A percentile compares a stretch with the other conserved stretches of the same genome.
phyloP scores from a whole-genome alignment of 352 stramenopile species.

The Blastocystis sp. region DNA sequence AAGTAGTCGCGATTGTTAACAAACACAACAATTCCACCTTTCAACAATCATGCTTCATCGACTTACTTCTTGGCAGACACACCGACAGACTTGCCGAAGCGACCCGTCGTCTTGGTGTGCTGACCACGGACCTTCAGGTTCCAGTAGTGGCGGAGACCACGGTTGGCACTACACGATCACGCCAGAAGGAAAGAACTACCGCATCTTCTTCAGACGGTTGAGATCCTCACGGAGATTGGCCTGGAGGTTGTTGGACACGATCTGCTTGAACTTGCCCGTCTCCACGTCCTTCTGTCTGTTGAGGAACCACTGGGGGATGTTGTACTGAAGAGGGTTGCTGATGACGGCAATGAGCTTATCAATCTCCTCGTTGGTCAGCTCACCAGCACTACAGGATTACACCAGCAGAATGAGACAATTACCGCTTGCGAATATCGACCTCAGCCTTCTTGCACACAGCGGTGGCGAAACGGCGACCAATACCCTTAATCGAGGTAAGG shows the following conservation, averaged over 20 bases:
- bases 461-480: conserved; percentile 87
- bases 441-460: conserved; percentile 99
- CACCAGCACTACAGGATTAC: conserved; percentile 82
- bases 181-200: conserved; percentile 76
- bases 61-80: conserved; percentile 73
- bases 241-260: conserved; percentile 96
- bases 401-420: neutral
- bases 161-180: conserved; percentile 81
- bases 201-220: conserved; percentile 99
- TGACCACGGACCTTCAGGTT: conserved; percentile 97
- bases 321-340: conserved; percentile 98
- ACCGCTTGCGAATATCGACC: conserved; percentile 82
- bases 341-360: conserved; percentile 99
- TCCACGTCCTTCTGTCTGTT: conserved; percentile 99
- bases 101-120: conserved; percentile 99
- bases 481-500: conserved; percentile 89
- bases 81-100: conserved; percentile 77
- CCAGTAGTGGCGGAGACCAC: conserved; percentile 99
- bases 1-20: conserved; percentile 14
- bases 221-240: conserved; percentile 98
- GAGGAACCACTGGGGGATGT: conserved; percentile 99
- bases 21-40: conserved; percentile 67
- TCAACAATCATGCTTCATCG: conserved; percentile 7
- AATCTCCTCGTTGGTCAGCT: conserved; percentile 98
- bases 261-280: conserved; percentile 97